phyloP scores from a whole-genome alignment of 2,329 filamentous ascomycete species.

The Venturia oleaginea region DNA sequence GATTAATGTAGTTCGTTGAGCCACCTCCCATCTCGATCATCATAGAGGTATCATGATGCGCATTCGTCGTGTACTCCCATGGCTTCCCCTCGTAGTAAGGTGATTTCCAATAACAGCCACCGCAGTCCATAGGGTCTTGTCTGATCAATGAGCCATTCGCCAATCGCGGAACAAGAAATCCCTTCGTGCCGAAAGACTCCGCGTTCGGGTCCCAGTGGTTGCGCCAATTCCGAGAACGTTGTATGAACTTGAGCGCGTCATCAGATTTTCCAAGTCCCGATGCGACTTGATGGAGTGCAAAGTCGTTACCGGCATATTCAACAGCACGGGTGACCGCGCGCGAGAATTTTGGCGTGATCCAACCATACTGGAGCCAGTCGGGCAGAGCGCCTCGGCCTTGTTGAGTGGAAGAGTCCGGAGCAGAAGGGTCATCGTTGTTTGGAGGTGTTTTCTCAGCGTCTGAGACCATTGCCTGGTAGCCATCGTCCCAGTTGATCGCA shows the following conservation, averaged over 20 bases:
- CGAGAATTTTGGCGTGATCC: constrained; percentile 53
- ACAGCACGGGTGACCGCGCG: constrained; percentile 56
- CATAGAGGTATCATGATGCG: constrained; percentile 54
- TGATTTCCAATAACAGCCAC: constrained; percentile 58
- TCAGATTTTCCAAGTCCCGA: constrained; percentile 42
- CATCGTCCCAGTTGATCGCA: constrained; percentile 50
- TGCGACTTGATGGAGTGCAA: constrained; percentile 57
- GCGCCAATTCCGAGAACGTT: constrained; percentile 58
- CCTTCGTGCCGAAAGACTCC: constrained; percentile 49
- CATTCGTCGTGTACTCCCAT: constrained; percentile 59
- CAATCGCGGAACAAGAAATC: constrained; percentile 57
- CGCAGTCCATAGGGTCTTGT: constrained; percentile 45
- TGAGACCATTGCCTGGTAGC: constrained; percentile 33
- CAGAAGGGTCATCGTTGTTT: constrained; percentile 49
- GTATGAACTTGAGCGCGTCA: constrained; percentile 51
- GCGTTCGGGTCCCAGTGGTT: constrained; percentile 60
- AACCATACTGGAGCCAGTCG: constrained; percentile 57
- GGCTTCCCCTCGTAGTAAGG: constrained; percentile 52
- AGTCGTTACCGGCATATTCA: constrained; percentile 63
- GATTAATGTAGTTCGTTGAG: constrained; percentile 42
- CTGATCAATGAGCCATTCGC: constrained; percentile 39
- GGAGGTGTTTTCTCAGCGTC: constrained; percentile 56
- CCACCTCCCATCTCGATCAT: constrained; percentile 50
- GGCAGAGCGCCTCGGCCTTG: constrained; percentile 60
- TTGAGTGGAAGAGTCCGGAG: constrained; percentile 52